These are phyloP conservation scores for Pelargonium citronellum DNA, from an alignment of 441 rosid species.

Conservation along the genomic window DNA sequence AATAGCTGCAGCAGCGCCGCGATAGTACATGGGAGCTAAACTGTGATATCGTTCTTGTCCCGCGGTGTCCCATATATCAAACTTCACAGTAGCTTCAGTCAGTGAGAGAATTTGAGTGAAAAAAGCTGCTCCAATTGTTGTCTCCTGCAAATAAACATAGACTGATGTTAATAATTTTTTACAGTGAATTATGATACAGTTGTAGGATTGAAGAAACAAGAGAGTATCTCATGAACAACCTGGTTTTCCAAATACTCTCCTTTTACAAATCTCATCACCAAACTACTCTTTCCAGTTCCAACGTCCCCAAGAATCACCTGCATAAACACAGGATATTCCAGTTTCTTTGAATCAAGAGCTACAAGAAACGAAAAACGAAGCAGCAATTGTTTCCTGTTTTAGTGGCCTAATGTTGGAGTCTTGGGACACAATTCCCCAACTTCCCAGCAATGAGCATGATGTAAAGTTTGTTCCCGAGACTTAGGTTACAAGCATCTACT, in stretches of 20 bases:
- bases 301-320: conserved; percentile 78
- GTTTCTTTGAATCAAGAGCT: too few relatives aligned
- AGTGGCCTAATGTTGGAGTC: too few relatives aligned
- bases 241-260: conserved; percentile 67
- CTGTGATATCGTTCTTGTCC: conserved; percentile 81
- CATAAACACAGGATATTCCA: not conserved
- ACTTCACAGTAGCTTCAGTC: conserved; percentile 58
- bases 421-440: too few relatives aligned
- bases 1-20: conserved; percentile 78
- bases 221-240: conserved; percentile 28
- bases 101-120: conserved; percentile 67
- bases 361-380: too few relatives aligned
- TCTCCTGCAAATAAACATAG: conserved; percentile 39
- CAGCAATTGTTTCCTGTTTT: too few relatives aligned
- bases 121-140: conserved; percentile 80
- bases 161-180: too few relatives aligned
- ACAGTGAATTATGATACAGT: too few relatives aligned
- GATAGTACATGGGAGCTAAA: conserved; percentile 82
- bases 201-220: not conserved
- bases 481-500: too few relatives aligned
- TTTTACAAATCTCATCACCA: conserved; percentile 65
- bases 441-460: too few relatives aligned
- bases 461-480: too few relatives aligned
- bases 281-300: conserved; percentile 78
- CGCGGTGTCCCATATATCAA: conserved; percentile 83